Conservation (phyloP, 345 rosid genomes). For the Gossypium longicalyx region DNA sequence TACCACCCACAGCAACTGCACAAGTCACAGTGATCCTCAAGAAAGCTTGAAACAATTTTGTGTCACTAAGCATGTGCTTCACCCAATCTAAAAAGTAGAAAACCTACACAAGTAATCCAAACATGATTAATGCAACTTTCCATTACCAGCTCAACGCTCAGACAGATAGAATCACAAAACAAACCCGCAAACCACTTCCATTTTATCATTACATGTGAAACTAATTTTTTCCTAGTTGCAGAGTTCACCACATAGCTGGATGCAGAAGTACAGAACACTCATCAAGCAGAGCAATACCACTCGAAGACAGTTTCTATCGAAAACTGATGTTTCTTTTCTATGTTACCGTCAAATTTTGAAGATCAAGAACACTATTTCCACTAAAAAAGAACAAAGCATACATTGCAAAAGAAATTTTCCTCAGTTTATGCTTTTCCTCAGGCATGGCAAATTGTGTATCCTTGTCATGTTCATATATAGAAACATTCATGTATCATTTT, state of each 20-base stretch:
- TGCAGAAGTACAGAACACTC: not conserved
- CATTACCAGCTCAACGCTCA: not conserved
- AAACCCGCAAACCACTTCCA: not conserved
- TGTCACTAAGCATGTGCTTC: conserved; percentile 71
- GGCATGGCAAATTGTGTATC: not conserved
- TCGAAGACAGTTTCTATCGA: not conserved
- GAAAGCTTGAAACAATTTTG: conserved; percentile 81
- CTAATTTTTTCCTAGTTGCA: not conserved
- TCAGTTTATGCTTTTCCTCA: not conserved
- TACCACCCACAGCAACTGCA: conserved; percentile 59
- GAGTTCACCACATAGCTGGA: not conserved
- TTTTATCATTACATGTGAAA: not conserved
- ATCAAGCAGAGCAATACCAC: not conserved
- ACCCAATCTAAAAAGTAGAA: conserved; percentile 96
- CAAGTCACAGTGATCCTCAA: conserved; percentile 78
- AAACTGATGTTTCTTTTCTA: not conserved
- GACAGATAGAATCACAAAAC: not conserved
- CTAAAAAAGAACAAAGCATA: not conserved
- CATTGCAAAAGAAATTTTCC: not conserved
- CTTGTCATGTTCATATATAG: not conserved
- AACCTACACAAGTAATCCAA: conserved; percentile 47
- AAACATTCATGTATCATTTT: not conserved
- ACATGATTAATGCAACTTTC: not conserved
- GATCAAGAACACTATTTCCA: no score
- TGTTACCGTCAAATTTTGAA: not conserved